Conservation (phyloP, 129 eudicot species). For the Pulicaria dysenterica region DNA sequence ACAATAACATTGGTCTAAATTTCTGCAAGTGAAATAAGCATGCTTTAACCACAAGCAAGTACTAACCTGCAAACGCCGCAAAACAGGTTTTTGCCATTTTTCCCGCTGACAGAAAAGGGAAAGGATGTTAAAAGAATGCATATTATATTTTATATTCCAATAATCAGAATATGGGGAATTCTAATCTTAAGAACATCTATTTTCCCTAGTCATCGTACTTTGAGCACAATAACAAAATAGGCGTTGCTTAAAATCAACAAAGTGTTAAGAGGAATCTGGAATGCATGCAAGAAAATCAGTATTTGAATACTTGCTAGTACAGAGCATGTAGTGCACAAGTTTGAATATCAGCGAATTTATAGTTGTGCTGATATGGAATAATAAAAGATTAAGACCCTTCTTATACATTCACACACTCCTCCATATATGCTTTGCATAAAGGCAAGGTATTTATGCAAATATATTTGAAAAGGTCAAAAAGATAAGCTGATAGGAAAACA, state of each 20-base stretch:
- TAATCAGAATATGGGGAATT: constrained; percentile 8
- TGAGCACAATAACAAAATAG: constrained; percentile 17
- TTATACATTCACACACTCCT: too few relatives aligned
- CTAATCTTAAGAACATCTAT: neutral
- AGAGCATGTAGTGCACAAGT: too few relatives aligned
- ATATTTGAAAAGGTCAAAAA: too few relatives aligned
- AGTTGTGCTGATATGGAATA: too few relatives aligned
- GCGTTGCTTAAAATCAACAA: neutral
- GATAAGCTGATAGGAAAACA: too few relatives aligned
- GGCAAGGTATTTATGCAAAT: too few relatives aligned
- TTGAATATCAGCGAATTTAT: too few relatives aligned
- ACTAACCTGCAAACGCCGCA: constrained; percentile 94
- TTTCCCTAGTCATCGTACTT: neutral
- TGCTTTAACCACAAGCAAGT: constrained; percentile 12
- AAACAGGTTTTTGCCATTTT: constrained; percentile 82
- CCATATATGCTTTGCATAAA: too few relatives aligned
- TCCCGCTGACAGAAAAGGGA: constrained; percentile 60
- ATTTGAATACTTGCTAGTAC: too few relatives aligned
- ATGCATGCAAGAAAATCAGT: too few relatives aligned
- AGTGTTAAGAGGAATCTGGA: too few relatives aligned
- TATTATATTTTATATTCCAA: constrained; percentile 7
- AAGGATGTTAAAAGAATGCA: constrained; percentile 8
- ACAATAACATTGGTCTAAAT: neutral
- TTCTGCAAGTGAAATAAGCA: neutral
- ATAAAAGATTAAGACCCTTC: too few relatives aligned